Evolutionary conservation across 192 early-diverging fungal species (phyloP), one percentile per base, ranked within the genome.

Genomic region (Podila verticillata): DNA sequence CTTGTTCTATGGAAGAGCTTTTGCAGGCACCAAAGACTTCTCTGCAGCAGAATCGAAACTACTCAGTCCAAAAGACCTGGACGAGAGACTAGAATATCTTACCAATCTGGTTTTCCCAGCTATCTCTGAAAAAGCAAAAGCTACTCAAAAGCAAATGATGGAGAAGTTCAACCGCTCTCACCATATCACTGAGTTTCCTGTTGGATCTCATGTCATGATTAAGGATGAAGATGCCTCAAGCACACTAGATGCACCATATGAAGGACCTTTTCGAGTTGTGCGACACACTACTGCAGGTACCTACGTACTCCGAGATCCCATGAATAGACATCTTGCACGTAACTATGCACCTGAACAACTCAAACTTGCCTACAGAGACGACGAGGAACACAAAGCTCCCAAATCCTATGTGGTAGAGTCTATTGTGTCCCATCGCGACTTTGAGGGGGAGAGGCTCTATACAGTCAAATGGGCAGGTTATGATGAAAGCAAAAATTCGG

Each of bases 1-100:
- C 26, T 54, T 82, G 3, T 78, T 83, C 54, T 79, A 70, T 48
- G 74, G 61, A n/a, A 7, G 61, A 20, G 35, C 35, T 2, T 47
- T 63, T 47, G 61, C 15, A 2, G 61, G 61, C 4, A 19, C 47
- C 1, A 6, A 2, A 2, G 61, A 63, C 22, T 63, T 47, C 36
- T 44, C 35, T 22, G 35, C 20, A 17, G 36, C 44, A 22, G 39
- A 68, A 47, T 30, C 57, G 4, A 28, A 4, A 3, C 39, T 32
- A 26, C 44, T 56, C 13, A 30, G 31, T 24, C 48, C 49, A 9
- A 51, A 48, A 36, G 61, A 63, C 7, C 39, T 63, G n/a, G 48
- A 54, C n/a, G 29, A 22, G 48, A 51, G 49, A 30, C 15, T 71
- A 12, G 7, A 48, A 51, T 57, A 63, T 44, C 36, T 71, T 0